phyloP scores from a whole-genome alignment of 352 stramenopile species.

The Globisporangium orthogonon region DNA sequence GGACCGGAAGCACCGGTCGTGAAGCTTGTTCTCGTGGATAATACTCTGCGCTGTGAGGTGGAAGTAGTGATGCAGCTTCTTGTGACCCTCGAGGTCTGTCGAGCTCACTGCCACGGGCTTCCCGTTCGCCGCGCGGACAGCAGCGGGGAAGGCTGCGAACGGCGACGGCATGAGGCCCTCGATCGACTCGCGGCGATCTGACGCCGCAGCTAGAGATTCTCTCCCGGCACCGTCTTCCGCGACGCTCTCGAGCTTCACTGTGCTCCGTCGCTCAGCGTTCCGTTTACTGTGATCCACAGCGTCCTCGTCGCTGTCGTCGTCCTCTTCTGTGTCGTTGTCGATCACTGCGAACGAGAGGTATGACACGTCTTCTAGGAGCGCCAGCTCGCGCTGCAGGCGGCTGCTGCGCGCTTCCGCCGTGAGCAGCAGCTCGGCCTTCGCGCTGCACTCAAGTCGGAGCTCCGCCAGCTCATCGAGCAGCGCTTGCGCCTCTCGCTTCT shows the following conservation, averaged over 20 bases:
- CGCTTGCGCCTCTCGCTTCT: conserved; percentile 31
- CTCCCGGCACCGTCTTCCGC: background rate
- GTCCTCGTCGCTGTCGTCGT: conserved; percentile 51
- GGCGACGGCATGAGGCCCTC: conserved; percentile 14
- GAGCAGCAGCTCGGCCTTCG: conserved; percentile 49
- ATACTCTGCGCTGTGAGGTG: conserved; percentile 82
- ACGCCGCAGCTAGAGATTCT: background rate
- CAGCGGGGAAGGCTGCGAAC: conserved; percentile 31
- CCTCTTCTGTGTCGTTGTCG: conserved; percentile 59
- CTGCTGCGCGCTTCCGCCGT: conserved; percentile 59
- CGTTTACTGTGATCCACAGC: conserved; percentile 9
- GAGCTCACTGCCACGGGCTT: conserved; percentile 31
- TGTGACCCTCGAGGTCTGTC: conserved; percentile 65
- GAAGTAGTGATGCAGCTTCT: conserved; percentile 86
- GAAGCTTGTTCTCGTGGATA: conserved; percentile 81
- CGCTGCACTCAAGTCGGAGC: conserved; percentile 33
- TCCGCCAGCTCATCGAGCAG: conserved; percentile 35
- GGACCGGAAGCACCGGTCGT: conserved; percentile 71
- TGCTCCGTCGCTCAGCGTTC: background rate
- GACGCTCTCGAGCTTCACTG: background rate
- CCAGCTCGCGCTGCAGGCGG: conserved; percentile 63
- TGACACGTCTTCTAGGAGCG: conserved; percentile 70
- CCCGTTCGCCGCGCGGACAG: conserved; percentile 23
- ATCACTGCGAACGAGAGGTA: conserved; percentile 67
- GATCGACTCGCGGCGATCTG: background rate